These are phyloP conservation scores for Boletus speciosus DNA, from an alignment of 768 basidiomycete genomes.

Conservation along the genomic window DNA sequence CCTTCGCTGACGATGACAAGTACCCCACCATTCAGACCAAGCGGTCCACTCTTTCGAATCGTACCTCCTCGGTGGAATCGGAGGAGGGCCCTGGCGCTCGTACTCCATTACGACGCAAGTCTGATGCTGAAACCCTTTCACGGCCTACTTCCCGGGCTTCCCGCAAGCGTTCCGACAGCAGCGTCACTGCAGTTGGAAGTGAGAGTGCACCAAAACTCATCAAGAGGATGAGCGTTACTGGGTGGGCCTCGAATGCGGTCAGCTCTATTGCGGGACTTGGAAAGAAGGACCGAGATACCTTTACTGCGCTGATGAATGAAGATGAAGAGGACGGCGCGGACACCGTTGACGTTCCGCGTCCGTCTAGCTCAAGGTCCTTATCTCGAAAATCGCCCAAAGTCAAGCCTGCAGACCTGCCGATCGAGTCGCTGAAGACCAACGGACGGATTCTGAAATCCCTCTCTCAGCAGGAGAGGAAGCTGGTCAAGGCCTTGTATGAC, in stretches of 20 bases:
- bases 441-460: constrained; percentile 49
- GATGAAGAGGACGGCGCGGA: constrained; percentile 27
- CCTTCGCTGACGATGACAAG: constrained; percentile 26
- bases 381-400: constrained; percentile 27
- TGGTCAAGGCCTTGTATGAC: constrained; percentile 71
- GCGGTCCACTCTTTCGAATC: constrained; percentile 27
- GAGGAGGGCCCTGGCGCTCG: constrained; percentile 31
- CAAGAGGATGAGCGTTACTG: constrained; percentile 36
- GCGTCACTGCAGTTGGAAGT: constrained; percentile 37
- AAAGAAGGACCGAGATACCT: constrained; percentile 60
- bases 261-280: constrained; percentile 55
- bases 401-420: constrained; percentile 20
- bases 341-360: constrained; percentile 29
- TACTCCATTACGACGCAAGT: constrained; percentile 36
- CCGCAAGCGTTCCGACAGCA: constrained; percentile 62
- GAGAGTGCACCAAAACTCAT: constrained; percentile 35
- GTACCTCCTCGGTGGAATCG: constrained; percentile 31
- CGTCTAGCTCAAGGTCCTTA: constrained; percentile 35
- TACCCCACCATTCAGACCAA: constrained; percentile 33
- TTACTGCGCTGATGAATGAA: constrained; percentile 52
- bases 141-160: constrained; percentile 59
- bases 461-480: constrained; percentile 46
- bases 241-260: constrained; percentile 67
- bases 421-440: constrained; percentile 27
- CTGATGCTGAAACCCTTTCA: constrained; percentile 47